Evolutionary conservation across 1,284 basidiomycete genomes (phyloP).

Genomic region (Heterobasidion annosum): DNA sequence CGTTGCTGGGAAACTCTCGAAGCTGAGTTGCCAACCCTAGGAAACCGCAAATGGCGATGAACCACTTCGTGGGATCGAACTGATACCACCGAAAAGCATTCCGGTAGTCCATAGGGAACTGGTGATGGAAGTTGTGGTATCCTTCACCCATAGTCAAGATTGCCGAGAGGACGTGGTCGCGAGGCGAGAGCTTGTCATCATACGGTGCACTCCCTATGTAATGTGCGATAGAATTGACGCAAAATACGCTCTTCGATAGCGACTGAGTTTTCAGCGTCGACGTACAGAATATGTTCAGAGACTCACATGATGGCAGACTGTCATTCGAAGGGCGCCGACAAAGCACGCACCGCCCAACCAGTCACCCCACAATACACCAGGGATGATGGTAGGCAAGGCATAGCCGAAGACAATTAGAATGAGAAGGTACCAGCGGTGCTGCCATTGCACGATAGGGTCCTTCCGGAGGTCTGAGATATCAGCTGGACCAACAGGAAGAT

Average conservation of each 20-base stretch:
- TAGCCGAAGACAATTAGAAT: conserved; percentile 50
- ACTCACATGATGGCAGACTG: conserved; percentile 59
- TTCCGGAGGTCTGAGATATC: conserved; percentile 77
- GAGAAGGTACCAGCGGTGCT: conserved; percentile 65
- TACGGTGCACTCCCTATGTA: conserved; percentile 79
- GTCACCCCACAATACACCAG: conserved; percentile 75
- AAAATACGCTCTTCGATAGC: conserved; percentile 79
- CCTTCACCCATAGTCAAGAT: conserved; percentile 84
- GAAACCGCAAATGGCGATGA: conserved; percentile 61
- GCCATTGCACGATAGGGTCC: conserved; percentile 74
- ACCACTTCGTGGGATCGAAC: conserved; percentile 89
- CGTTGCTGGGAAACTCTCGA: not conserved
- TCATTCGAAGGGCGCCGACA: conserved; percentile 62
- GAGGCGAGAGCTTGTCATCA: conserved; percentile 75
- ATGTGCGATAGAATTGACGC: conserved; percentile 85
- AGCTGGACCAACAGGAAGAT: conserved; percentile 67
- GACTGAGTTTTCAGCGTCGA: no score
- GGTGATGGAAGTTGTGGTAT: conserved; percentile 94
- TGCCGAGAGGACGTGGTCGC: conserved; percentile 78
- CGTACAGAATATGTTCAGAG: no score
- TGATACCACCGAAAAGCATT: conserved; percentile 89
- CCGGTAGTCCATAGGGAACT: conserved; percentile 92
- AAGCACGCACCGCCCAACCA: conserved; percentile 81
- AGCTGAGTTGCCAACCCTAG: conserved; percentile 81
- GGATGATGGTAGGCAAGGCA: conserved; percentile 64